These are phyloP conservation scores for Annulohypoxylon moriforme DNA, from an alignment of 495 filamentous ascomycete genomes.

Conservation along the genomic window DNA sequence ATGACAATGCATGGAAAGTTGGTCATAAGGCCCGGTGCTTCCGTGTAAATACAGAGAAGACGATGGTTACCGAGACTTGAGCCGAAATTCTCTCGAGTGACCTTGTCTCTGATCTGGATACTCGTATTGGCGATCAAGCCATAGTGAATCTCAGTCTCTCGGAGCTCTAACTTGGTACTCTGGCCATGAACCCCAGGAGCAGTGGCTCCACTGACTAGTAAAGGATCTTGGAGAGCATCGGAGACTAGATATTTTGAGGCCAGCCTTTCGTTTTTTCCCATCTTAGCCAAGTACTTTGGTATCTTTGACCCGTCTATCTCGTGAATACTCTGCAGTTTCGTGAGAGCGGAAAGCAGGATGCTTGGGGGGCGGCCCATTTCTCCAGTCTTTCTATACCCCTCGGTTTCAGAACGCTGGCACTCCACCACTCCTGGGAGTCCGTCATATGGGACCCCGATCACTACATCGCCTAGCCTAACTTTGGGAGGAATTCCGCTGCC, in stretches of 20 bases:
- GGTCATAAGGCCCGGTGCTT: background rate
- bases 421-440: slow-evolving; percentile 49
- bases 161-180: background rate
- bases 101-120: background rate
- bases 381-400: slow-evolving; percentile 44
- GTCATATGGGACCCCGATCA: slow-evolving; percentile 47
- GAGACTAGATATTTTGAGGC: background rate
- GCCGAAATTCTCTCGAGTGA: background rate
- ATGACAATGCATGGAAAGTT: background rate
- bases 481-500: slow-evolving; percentile 56
- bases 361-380: slow-evolving; percentile 1
- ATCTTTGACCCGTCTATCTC: background rate
- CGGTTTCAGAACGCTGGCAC: slow-evolving; percentile 35
- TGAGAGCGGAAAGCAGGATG: slow-evolving; percentile 1
- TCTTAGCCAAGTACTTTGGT: slow-evolving; percentile 1
- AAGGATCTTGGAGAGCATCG: background rate
- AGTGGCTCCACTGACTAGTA: no score
- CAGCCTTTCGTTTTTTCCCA: background rate
- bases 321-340: background rate
- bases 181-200: no score
- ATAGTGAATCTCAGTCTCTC: background rate
- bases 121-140: background rate
- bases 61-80: background rate
- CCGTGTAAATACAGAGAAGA: background rate
- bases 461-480: slow-evolving; percentile 60